phyloP scores from a whole-genome alignment of 805 yeast species.

The Saccharomycopsis sp. region DNA sequence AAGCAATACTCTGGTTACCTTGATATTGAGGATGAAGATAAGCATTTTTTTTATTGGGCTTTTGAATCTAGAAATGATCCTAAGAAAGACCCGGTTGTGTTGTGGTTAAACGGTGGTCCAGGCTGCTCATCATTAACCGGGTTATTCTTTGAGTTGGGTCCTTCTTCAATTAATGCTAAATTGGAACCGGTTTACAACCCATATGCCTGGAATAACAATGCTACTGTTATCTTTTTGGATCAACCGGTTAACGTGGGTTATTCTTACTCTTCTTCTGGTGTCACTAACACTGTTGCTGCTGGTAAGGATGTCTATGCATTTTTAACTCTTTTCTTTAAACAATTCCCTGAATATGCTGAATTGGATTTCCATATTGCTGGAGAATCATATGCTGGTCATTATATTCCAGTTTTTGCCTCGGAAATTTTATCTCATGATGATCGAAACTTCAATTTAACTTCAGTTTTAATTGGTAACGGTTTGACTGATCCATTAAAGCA shows the following conservation, averaged over 20 bases:
- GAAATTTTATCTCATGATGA: conserved; percentile 64
- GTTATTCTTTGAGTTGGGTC: conserved; percentile 80
- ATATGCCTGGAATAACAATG: conserved; percentile 77
- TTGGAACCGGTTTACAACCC: conserved; percentile 65
- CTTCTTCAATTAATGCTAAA: conserved; percentile 58
- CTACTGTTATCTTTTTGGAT: conserved; percentile 79
- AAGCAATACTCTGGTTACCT: conserved; percentile 82
- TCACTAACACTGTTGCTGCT: conserved; percentile 71
- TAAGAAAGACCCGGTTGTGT: conserved; percentile 70
- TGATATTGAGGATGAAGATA: conserved; percentile 77
- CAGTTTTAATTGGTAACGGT: conserved; percentile 87
- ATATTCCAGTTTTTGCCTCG: conserved; percentile 81
- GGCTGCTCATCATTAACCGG: conserved; percentile 91
- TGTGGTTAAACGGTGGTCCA: conserved; percentile 95
- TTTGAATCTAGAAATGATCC: conserved; percentile 89
- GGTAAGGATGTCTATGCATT: conserved; percentile 78
- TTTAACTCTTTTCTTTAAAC: conserved; percentile 69
- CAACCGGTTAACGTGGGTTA: conserved; percentile 87
- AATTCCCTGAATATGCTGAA: conserved; percentile 51
- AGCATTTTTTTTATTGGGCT: conserved; percentile 59
- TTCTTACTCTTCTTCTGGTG: conserved; percentile 57
- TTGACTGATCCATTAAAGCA: conserved; percentile 80
- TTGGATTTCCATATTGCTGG: conserved; percentile 83
- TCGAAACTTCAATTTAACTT: conserved; percentile 56
- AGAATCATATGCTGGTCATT: conserved; percentile 91